These are phyloP conservation scores for Podospora australis DNA, from an alignment of 495 filamentous ascomycete genomes.

Conservation along the genomic window DNA sequence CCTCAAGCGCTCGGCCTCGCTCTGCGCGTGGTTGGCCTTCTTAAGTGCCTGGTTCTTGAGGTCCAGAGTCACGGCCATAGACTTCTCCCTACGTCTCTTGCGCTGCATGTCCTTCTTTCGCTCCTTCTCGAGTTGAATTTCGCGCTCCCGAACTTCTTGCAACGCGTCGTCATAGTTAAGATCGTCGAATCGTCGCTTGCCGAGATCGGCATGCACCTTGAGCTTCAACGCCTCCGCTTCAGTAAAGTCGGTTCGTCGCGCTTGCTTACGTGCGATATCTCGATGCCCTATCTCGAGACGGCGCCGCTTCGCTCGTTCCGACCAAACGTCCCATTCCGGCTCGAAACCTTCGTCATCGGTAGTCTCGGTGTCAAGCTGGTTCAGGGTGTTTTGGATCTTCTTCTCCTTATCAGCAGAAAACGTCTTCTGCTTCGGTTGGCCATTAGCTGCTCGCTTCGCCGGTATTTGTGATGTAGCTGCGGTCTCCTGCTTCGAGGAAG, in stretches of 20 bases:
- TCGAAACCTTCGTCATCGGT: constrained; percentile 60
- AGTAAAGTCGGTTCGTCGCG: constrained; percentile 39
- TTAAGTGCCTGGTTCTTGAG: constrained; percentile 77
- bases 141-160: constrained; percentile 78
- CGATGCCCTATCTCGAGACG: constrained; percentile 50
- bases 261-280: constrained; percentile 51
- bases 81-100: constrained; percentile 93
- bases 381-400: constrained; percentile 55
- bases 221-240: constrained; percentile 30
- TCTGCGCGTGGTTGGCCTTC: constrained; percentile 64
- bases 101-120: constrained; percentile 99
- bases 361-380: constrained; percentile 64
- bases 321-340: constrained; percentile 48
- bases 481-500: constrained; percentile 37
- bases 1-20: constrained; percentile 71
- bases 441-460: constrained; percentile 45
- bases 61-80: constrained; percentile 75
- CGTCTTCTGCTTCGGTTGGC: constrained; percentile 44
- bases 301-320: constrained; percentile 51
- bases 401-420: constrained; percentile 61
- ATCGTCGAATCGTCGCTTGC: constrained; percentile 45
- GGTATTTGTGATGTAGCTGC: constrained; percentile 39
- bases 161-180: constrained; percentile 58
- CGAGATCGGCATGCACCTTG: constrained; percentile 40
- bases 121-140: constrained; percentile 92